A percentile compares a stretch with the other conserved stretches of the same genome.
phyloP scores from a whole-genome alignment of 176 grass and related monocot genomes.

The Avena eriantha region DNA sequence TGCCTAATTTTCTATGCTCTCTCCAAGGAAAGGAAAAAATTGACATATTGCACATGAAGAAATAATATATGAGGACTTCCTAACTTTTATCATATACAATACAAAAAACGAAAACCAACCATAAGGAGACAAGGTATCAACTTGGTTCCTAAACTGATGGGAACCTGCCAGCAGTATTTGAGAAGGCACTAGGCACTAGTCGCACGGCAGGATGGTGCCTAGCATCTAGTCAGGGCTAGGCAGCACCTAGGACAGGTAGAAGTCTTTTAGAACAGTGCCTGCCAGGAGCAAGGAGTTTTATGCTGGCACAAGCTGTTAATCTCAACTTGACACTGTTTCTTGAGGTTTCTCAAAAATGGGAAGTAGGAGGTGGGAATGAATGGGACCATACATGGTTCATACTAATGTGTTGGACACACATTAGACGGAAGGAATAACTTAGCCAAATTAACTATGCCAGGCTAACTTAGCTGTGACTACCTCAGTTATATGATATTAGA shows the following conservation, averaged over 20 bases:
- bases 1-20: not conserved
- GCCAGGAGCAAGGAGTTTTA: not conserved
- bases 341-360: not conserved
- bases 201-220: not conserved
- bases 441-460: not conserved
- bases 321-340: not conserved
- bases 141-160: not conserved
- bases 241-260: not conserved
- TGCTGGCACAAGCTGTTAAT: not conserved
- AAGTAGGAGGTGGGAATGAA: not conserved
- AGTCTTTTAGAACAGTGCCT: slow-evolving; percentile 3
- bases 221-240: not conserved
- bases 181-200: not conserved
- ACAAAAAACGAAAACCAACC: not conserved
- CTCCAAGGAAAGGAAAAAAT: not conserved
- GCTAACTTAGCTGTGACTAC: not conserved
- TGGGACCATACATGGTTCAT: not conserved
- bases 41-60: not conserved
- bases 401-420: not conserved
- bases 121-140: slow-evolving; percentile 19
- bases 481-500: slow-evolving; percentile 12
- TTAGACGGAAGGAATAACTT: slow-evolving; percentile 2
- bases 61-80: slow-evolving; percentile 29
- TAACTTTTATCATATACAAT: slow-evolving; percentile 1
- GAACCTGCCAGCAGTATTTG: not conserved